Evolutionary conservation across 257 asterid genomes (phyloP).

Genomic region (Jacaranda copaia): DNA sequence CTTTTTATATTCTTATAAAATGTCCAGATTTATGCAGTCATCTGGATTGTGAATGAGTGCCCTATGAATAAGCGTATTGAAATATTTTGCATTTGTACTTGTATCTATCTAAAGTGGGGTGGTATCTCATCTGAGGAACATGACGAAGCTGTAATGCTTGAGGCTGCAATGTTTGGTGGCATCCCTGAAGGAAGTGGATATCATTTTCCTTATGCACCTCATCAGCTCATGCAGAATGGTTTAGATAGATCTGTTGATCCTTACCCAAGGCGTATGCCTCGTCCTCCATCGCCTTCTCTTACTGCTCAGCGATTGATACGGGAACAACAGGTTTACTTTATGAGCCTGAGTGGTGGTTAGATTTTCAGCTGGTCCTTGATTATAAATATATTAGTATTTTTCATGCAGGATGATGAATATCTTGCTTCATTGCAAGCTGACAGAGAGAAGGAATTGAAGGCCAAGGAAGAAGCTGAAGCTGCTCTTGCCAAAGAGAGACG

Average conservation of each 20-base stretch:
- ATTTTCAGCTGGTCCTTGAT: slow-evolving; percentile 29
- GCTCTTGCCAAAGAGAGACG: slow-evolving; percentile 77
- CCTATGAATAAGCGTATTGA: slow-evolving; percentile 14
- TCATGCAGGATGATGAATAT: slow-evolving; percentile 89
- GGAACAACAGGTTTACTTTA: slow-evolving; percentile 86
- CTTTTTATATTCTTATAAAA: slow-evolving; percentile 12
- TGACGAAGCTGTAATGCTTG: slow-evolving; percentile 99
- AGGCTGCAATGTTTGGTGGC: slow-evolving; percentile 99
- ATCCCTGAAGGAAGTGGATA: slow-evolving; percentile 80
- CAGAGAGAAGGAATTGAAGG: slow-evolving; percentile 95
- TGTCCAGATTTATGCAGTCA: slow-evolving; percentile 16
- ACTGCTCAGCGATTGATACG: slow-evolving; percentile 93
- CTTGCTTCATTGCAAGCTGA: slow-evolving; percentile 96
- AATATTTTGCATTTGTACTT: slow-evolving; percentile 21
- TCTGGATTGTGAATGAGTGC: not conserved
- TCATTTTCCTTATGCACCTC: slow-evolving; percentile 68
- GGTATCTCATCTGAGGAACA: slow-evolving; percentile 97
- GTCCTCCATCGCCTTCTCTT: slow-evolving; percentile 95
- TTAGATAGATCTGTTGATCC: slow-evolving; percentile 55
- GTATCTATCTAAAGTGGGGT: slow-evolving; percentile 77
- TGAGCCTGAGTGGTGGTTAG: slow-evolving; percentile 31
- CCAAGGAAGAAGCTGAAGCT: slow-evolving; percentile 96
- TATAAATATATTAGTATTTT: slow-evolving; percentile 21
- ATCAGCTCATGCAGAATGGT: slow-evolving; percentile 68
- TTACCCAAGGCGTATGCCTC: slow-evolving; percentile 59